These are phyloP conservation scores for Tillandsia fasciculata DNA, from an alignment of 176 grass and related monocot species.

Conservation along the genomic window DNA sequence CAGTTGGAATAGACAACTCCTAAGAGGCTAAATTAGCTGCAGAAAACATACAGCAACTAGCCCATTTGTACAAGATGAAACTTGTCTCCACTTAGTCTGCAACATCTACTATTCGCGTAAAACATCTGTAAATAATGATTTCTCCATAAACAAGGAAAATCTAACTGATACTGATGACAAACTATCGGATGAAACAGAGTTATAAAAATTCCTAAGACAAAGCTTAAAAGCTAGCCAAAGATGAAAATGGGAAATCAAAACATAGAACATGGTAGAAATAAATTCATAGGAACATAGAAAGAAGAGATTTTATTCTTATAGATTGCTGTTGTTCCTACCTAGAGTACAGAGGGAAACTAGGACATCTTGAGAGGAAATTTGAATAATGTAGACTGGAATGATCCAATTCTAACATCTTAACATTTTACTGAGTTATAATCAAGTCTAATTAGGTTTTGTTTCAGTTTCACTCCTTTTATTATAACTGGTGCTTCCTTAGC, in stretches of 20 bases:
- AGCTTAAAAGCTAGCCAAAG: not conserved
- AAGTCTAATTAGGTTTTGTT: no score
- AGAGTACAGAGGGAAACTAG: not conserved
- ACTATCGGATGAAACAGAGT: not conserved
- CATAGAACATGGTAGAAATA: not conserved
- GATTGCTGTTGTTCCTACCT: not conserved
- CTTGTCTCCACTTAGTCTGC: not conserved
- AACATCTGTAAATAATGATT: not conserved
- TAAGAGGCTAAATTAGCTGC: not conserved
- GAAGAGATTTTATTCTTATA: not conserved
- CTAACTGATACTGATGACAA: not conserved
- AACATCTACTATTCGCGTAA: no score
- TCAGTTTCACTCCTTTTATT: no score
- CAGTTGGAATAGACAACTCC: not conserved
- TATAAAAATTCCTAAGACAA: not conserved
- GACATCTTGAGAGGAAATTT: no score
- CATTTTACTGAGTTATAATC: no score
- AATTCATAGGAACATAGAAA: not conserved
- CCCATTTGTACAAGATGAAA: not conserved
- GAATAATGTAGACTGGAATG: no score
- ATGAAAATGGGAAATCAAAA: not conserved
- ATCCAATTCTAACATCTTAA: no score
- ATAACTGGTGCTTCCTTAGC: no score
- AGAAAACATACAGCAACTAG: not conserved
- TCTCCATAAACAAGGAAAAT: not conserved